Base-by-base conservation (phyloP, 805 yeast species). In the Myxozyma lipomycoides region DNA sequence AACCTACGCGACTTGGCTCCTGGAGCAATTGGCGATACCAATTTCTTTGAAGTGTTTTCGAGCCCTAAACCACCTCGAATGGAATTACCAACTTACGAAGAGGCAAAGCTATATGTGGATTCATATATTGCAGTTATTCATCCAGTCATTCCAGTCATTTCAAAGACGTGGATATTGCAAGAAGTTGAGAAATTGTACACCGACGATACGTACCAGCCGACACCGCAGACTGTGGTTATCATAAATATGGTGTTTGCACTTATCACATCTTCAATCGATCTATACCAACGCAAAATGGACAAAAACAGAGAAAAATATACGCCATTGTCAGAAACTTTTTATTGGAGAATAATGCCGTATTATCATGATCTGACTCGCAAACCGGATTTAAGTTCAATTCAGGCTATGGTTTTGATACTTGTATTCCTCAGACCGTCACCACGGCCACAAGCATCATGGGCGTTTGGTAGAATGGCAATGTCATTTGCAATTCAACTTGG, bases 211-310 rank as follows among this genome's bases (percentile, higher is more conserved):
- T 50, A 51, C 45, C 2, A 9, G 6, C 55, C 55, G 6, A 21
- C 48, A 12, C 32, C 50, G 18, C 50, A 40, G 40, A 36, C 52
- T 4, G 22, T 22, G 18, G 49, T 54, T 24, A 54, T 54, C 32
- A n/a, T 54, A 21, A 51, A 54, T 39, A 47, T 54, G 55, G 48
- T 54, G 15, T 54, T 54, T 32, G 58, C 58, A 3, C 28, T 51
- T 9, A 38, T 37, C 26, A 41, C 55, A 9, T 43, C 49, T 7
- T 42, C 49, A 1, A 35, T 43, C 25, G 56, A 51, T 28, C 48
- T 54, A 2, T 50, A 50, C 30, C 58, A 53, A 26, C 49, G 58
- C 28, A 49, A 52, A 38, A 22, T 44, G 41, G 56, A 45, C 35
- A 28, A 30, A 4, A 44, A 24, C 25, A 39, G 41, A 4, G 44